Evolutionary conservation across 805 yeast species (phyloP), one percentile per base, ranked within the genome.

Genomic region (Candida tammaniensis): DNA sequence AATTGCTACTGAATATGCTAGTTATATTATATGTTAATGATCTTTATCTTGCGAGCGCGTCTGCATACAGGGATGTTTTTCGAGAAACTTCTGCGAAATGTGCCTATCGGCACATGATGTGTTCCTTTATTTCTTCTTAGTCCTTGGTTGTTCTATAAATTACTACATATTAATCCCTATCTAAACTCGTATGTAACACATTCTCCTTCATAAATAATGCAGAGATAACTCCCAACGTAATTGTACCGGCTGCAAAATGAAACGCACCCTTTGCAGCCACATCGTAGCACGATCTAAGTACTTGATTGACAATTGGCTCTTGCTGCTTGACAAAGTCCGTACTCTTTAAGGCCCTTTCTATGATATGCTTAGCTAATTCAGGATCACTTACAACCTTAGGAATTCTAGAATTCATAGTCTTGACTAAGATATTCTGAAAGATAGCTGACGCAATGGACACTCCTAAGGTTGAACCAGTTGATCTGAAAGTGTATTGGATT

Each of bases 391-490:
- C 44, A 7, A 55, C 30, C 11, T 40, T 24, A 7, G 52, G 46
- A 12, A 57, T 39, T 10, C 31, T 44, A 4, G 17, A 22, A 6
- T 33, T 43, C 40, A 68, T 48, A n/a, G 39, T 35, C 4, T 30
- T 21, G 15, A 47, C 42, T 35, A 82, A 62, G 7, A 64, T 51
- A 31, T 65, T 64, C 49, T 78, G 83, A 61, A 82, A 83, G 17
- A 82, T 64, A 3, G 87, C 80, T 14, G 83, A 72, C 0, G 85
- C 80, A 9, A 80, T 47, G 1, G 89, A 66, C 11, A 86, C 88
- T 24, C 95, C 95, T 31, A 86, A 58, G 0, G 93, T 83, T n/a
- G 91, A 82, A 0, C 95, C 95, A 1, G 88, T 80, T 7, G 91
- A 81, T 50, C 95, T 71, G 64, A 84, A 86, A 0, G 89, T 88